Conservation (phyloP, 176 grass and related monocot species). For the Ensete glaucum region DNA sequence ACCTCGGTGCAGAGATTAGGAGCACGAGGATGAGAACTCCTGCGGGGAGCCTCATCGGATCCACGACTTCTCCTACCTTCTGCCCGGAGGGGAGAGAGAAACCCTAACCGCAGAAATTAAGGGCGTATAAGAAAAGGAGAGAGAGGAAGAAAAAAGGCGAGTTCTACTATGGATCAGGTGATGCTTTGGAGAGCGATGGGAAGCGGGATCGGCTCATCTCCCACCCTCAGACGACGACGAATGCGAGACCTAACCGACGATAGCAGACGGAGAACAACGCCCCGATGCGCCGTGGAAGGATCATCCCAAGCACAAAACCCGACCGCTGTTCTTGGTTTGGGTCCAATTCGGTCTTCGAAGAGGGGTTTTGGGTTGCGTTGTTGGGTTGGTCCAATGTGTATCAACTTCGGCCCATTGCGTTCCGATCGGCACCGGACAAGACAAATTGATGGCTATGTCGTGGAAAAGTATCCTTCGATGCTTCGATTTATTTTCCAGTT, state of each 20-base stretch:
- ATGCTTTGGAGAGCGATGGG: not conserved
- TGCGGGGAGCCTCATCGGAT: conserved; percentile 28
- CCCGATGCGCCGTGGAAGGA: too few species aligned
- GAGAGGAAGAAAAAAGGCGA: not conserved
- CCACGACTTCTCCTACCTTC: not conserved
- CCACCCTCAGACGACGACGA: not conserved
- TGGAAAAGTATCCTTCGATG: too few species aligned
- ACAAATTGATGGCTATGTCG: too few species aligned
- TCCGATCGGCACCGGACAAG: too few species aligned
- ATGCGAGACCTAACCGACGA: not conserved
- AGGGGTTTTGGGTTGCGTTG: too few species aligned
- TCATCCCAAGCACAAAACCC: not conserved
- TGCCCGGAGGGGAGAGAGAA: not conserved
- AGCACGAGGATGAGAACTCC: conserved; percentile 15
- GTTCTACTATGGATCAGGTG: not conserved
- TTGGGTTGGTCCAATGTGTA: too few species aligned
- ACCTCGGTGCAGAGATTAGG: conserved; percentile 22
- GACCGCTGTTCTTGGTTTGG: not conserved
- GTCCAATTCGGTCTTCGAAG: too few species aligned
- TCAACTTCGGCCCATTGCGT: too few species aligned
- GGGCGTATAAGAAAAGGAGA: too few species aligned
- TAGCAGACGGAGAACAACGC: not conserved
- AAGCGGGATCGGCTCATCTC: not conserved
- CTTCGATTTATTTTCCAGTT: too few species aligned
- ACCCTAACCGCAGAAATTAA: not conserved